These are phyloP conservation scores for Paraleonurus japonicus DNA, from an alignment of 257 asterid species.

Conservation along the genomic window DNA sequence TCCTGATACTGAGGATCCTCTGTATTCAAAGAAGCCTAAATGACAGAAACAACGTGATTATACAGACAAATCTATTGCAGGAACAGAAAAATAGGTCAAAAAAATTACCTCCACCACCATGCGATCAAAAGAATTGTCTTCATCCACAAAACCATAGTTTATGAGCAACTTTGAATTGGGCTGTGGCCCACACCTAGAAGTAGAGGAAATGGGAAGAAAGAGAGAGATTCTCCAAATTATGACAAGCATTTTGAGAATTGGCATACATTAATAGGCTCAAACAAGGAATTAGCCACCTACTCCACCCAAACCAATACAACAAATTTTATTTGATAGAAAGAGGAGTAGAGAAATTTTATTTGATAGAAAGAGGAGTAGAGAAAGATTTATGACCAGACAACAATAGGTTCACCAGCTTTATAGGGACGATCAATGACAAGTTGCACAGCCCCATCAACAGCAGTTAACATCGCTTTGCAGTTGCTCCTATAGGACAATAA, in stretches of 20 bases:
- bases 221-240: slow-evolving; percentile 23
- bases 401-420: slow-evolving; percentile 79
- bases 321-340: neutral
- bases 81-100: slow-evolving; percentile 18
- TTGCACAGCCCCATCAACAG: slow-evolving; percentile 82
- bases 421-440: slow-evolving; percentile 86
- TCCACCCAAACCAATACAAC: slow-evolving; percentile 15
- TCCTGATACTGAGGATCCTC: slow-evolving; percentile 99
- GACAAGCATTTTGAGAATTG: slow-evolving; percentile 12
- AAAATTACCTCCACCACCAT: slow-evolving; percentile 68
- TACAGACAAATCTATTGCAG: slow-evolving; percentile 19
- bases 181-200: slow-evolving; percentile 92
- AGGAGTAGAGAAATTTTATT: slow-evolving; percentile 23
- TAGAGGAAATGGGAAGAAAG: neutral
- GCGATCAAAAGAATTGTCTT: slow-evolving; percentile 85
- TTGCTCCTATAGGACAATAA: slow-evolving; percentile 81
- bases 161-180: slow-evolving; percentile 90
- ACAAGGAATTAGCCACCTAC: slow-evolving; percentile 2
- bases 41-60: slow-evolving; percentile 25
- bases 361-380: slow-evolving; percentile 22
- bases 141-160: slow-evolving; percentile 98
- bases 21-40: slow-evolving; percentile 84
- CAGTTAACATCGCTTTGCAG: slow-evolving; percentile 95
- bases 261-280: slow-evolving; percentile 7
- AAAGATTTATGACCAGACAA: slow-evolving; percentile 64